phyloP scores from a whole-genome alignment of 805 yeast genomes.

The Candida ulmi region DNA sequence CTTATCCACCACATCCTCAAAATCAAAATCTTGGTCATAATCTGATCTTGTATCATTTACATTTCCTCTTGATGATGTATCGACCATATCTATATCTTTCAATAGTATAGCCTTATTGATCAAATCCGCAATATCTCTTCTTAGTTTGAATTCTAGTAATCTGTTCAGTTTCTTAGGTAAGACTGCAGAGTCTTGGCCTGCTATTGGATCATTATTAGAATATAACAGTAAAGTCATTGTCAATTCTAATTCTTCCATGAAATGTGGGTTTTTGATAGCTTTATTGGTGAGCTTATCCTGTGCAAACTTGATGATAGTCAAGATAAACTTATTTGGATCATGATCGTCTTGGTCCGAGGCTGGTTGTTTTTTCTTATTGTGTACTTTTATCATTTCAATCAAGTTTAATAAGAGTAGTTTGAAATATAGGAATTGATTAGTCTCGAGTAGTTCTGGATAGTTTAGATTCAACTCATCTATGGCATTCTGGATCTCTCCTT shows the following conservation, averaged over 20 bases:
- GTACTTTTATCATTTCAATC: conserved; percentile 69
- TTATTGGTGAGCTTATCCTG: conserved; percentile 56
- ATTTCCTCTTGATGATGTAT: not conserved
- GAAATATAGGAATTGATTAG: conserved; percentile 62
- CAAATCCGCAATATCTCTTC: conserved; percentile 60
- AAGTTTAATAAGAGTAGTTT: conserved; percentile 65
- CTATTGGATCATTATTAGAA: conserved; percentile 22
- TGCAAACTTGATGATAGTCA: conserved; percentile 51
- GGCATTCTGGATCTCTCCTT: conserved; percentile 57
- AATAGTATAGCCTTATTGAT: conserved; percentile 62
- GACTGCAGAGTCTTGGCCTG: not conserved
- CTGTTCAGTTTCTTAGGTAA: conserved; percentile 51
- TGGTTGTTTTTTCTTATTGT: conserved; percentile 18
- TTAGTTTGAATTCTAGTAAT: conserved; percentile 52
- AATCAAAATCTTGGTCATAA: not conserved
- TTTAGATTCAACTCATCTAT: conserved; percentile 49
- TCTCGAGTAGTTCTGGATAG: conserved; percentile 62
- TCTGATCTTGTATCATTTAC: not conserved
- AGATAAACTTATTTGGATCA: conserved; percentile 44
- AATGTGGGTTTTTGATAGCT: conserved; percentile 50
- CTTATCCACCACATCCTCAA: not conserved
- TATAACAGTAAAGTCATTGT: conserved; percentile 75
- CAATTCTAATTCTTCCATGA: conserved; percentile 69
- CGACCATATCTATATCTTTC: not conserved
- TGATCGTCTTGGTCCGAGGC: conserved; percentile 6